Evolutionary conservation across 768 basidiomycete genomes (phyloP).

Genomic region (Trametes punicea): DNA sequence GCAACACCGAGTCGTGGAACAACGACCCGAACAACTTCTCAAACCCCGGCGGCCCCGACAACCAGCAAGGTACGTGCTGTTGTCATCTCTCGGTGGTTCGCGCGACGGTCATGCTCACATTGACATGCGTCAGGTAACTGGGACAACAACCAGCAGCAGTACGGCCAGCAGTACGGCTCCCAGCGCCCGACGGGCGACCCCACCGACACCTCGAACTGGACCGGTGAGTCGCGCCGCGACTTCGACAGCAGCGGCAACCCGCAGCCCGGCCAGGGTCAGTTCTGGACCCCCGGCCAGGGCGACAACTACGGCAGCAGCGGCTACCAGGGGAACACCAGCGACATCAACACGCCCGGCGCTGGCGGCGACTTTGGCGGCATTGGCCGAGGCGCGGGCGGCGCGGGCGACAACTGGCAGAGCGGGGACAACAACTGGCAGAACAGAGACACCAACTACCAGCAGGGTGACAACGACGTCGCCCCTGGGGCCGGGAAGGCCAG

Average conservation of each 20-base stretch:
- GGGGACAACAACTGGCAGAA: neutral
- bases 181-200: slow-evolving; percentile 14
- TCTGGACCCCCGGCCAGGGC: slow-evolving; percentile 9
- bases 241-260: neutral
- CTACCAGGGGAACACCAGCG: slow-evolving; percentile 16
- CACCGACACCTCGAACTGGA: slow-evolving; percentile 11
- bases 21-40: slow-evolving; percentile 19
- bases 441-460: neutral
- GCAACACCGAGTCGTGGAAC: slow-evolving; percentile 21
- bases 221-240: neutral
- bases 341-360: slow-evolving; percentile 13
- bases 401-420: slow-evolving; percentile 2
- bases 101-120: no score
- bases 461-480: neutral
- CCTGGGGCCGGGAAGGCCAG: slow-evolving; percentile 11
- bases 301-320: slow-evolving; percentile 17
- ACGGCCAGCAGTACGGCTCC: neutral
- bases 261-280: neutral
- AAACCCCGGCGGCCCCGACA: slow-evolving; percentile 10
- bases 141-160: neutral
- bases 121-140: neutral
- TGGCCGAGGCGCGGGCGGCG: neutral
- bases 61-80: neutral
- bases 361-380: slow-evolving; percentile 6
- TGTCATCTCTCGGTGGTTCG: no score